Evolutionary conservation across 2,329 filamentous ascomycete genomes (phyloP).

Genomic region (Onygenales sp.): DNA sequence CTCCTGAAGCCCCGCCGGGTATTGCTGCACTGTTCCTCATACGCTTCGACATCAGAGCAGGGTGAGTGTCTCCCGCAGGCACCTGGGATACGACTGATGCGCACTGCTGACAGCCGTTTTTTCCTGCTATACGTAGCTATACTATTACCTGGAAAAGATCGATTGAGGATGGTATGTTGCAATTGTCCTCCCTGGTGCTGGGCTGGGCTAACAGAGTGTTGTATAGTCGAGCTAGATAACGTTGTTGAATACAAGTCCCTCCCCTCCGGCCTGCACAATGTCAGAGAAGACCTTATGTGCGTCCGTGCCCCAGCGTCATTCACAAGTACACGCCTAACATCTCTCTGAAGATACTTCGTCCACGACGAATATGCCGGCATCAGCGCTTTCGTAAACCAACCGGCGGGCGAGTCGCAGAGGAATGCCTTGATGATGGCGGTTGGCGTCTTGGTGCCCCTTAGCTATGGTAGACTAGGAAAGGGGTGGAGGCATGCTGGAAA

Average conservation of each 20-base stretch:
- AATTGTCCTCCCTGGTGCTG: not conserved
- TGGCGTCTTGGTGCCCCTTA: slow-evolving; percentile 76
- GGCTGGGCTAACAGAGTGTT: not conserved
- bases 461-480: slow-evolving; percentile 73
- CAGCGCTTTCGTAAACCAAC: slow-evolving; percentile 81
- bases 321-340: not conserved
- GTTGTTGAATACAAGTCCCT: slow-evolving; percentile 94
- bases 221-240: slow-evolving; percentile 58
- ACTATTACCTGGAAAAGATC: slow-evolving; percentile 83
- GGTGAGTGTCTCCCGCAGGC: slow-evolving; percentile 43
- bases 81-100: not conserved
- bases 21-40: slow-evolving; percentile 80
- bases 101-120: not conserved
- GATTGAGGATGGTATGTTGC: slow-evolving; percentile 50
- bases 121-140: slow-evolving; percentile 40
- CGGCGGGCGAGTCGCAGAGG: slow-evolving; percentile 67
- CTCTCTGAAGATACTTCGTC: slow-evolving; percentile 66
- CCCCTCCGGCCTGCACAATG: slow-evolving; percentile 83
- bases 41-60: slow-evolving; percentile 84
- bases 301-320: not conserved
- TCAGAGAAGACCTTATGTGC: slow-evolving; percentile 68
- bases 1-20: slow-evolving; percentile 31
- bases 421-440: slow-evolving; percentile 91
- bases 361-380: slow-evolving; percentile 77
- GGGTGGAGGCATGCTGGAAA: slow-evolving; percentile 79